phyloP scores from a whole-genome alignment of 352 stramenopile species.

The Phytophthora syringae region DNA sequence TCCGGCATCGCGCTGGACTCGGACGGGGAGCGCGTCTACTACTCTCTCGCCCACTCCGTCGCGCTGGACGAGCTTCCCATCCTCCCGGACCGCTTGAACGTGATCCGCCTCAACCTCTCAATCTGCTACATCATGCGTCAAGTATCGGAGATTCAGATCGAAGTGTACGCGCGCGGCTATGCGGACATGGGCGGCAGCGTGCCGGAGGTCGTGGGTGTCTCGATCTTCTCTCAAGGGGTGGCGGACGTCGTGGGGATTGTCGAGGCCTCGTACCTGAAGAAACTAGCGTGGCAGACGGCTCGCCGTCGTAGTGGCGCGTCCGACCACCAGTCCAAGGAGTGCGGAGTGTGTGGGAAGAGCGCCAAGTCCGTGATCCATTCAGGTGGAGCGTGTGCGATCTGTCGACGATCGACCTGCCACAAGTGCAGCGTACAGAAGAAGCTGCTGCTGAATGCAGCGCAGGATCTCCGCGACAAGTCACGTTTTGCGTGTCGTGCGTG shows the following conservation, averaged over 20 bases:
- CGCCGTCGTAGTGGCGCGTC: constrained; percentile 19
- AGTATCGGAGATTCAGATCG: constrained; percentile 40
- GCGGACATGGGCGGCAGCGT: constrained; percentile 49
- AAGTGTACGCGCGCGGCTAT: constrained; percentile 56
- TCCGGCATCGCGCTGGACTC: constrained; percentile 52
- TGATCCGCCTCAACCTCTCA: constrained; percentile 53
- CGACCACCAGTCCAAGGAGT: constrained; percentile 23
- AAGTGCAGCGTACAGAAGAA: constrained; percentile 67
- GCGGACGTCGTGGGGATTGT: constrained; percentile 46
- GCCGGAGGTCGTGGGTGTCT: constrained; percentile 35
- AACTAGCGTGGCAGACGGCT: constrained; percentile 49
- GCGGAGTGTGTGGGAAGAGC: constrained; percentile 47
- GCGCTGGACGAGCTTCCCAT: constrained; percentile 40
- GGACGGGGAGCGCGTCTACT: constrained; percentile 50
- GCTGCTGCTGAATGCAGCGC: constrained; percentile 39
- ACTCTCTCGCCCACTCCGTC: constrained; percentile 54
- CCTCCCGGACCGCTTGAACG: constrained; percentile 34
- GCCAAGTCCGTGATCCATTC: constrained; percentile 40
- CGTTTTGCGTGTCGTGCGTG: constrained; percentile 59
- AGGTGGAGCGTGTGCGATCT: constrained; percentile 47
- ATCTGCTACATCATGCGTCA: constrained; percentile 63
- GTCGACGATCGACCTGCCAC: constrained; percentile 45
- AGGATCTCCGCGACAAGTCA: constrained; percentile 42
- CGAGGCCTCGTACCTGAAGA: constrained; percentile 61
- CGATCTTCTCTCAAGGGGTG: constrained; percentile 39